Evolutionary conservation across 805 yeast species (phyloP).

Genomic region (Metschnikowia cubensis): DNA sequence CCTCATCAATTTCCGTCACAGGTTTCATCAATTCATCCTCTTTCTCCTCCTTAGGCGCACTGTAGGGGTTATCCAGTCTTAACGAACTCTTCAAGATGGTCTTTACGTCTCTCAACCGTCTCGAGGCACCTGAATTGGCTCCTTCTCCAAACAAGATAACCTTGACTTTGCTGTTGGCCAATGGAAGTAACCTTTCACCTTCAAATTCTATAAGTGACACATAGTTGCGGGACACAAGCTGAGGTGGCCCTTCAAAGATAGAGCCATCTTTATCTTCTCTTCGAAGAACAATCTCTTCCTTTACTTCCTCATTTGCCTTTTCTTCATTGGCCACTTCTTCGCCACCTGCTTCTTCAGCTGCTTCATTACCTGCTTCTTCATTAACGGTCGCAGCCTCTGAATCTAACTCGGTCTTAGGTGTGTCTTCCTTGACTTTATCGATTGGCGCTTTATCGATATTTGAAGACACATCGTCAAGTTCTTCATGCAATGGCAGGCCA

Average conservation of each 20-base stretch:
- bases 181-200: conserved; percentile 23
- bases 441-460: background rate
- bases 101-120: conserved; percentile 53
- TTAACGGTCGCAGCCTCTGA: background rate
- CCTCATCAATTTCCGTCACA: conserved; percentile 32
- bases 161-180: conserved; percentile 27
- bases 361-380: conserved; percentile 1
- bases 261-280: conserved; percentile 14
- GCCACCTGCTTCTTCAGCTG: background rate
- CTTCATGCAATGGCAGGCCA: background rate
- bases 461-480: too few species aligned
- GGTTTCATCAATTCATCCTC: conserved; percentile 32
- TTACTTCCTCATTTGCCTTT: conserved; percentile 4
- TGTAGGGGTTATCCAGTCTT: conserved; percentile 40
- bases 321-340: conserved; percentile 5
- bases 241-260: conserved; percentile 65
- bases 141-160: conserved; percentile 58
- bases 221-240: conserved; percentile 52
- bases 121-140: conserved; percentile 47
- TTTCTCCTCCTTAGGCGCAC: conserved; percentile 27
- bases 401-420: background rate
- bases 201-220: conserved; percentile 52
- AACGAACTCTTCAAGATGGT: conserved; percentile 33
- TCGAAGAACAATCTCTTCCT: background rate
- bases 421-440: background rate